Conservation (phyloP, 164 flowering plant species). For the Magnolia kwangsiensis region DNA sequence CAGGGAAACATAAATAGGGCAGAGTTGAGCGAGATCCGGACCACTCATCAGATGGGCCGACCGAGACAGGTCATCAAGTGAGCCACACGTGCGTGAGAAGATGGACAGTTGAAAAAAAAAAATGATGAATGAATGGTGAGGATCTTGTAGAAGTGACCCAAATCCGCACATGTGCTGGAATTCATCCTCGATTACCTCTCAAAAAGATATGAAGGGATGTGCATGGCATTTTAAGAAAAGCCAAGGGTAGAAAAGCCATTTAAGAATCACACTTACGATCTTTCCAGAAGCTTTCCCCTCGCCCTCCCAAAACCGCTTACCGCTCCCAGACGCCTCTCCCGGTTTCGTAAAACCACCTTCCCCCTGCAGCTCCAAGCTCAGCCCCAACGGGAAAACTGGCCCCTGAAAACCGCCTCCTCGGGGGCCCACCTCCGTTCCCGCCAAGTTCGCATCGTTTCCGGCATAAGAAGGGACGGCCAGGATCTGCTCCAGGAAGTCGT, state of each 20-base stretch:
- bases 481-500: slow-evolving; percentile 83
- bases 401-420: slow-evolving; percentile 48
- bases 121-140: too few relatives aligned
- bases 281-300: slow-evolving; percentile 42
- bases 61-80: too few relatives aligned
- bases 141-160: too few relatives aligned
- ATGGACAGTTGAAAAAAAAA: too few relatives aligned
- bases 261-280: slow-evolving; percentile 27
- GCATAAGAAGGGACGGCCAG: slow-evolving; percentile 51
- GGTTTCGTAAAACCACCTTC: slow-evolving; percentile 60
- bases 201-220: neutral
- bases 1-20: too few relatives aligned
- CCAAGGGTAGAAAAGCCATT: neutral
- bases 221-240: neutral
- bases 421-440: slow-evolving; percentile 52
- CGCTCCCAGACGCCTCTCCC: slow-evolving; percentile 63
- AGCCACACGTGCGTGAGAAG: too few relatives aligned
- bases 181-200: too few relatives aligned
- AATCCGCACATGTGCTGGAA: too few relatives aligned
- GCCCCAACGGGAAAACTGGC: slow-evolving; percentile 60
- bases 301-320: slow-evolving; percentile 54
- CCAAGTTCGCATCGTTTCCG: slow-evolving; percentile 31
- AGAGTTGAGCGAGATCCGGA: too few relatives aligned
- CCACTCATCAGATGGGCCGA: too few relatives aligned
- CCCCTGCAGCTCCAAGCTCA: slow-evolving; percentile 63